Conservation (phyloP, 441 rosid genomes). For the Corymbia citriodora region DNA sequence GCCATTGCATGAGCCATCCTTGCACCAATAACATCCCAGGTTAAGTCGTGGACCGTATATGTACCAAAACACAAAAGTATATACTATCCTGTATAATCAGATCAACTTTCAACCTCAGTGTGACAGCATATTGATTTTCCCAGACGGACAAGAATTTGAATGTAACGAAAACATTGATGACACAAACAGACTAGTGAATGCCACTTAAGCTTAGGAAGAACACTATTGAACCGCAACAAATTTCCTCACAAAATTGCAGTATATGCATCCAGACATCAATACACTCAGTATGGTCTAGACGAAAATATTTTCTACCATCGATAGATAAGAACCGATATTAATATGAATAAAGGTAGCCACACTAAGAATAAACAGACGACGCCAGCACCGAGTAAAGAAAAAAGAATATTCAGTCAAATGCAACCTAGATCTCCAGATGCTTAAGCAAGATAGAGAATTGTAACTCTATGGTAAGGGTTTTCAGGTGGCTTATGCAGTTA, state of each 20-base stretch:
- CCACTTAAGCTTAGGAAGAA: neutral
- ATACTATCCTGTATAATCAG: neutral
- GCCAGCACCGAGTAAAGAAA: neutral
- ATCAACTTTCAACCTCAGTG: neutral
- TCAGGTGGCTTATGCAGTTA: neutral
- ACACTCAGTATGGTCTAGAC: neutral
- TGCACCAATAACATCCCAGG: neutral
- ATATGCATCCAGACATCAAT: neutral
- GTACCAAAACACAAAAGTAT: neutral
- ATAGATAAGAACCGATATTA: neutral
- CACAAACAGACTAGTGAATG: neutral
- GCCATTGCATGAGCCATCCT: constrained; percentile 99
- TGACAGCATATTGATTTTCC: neutral
- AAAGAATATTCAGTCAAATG: neutral
- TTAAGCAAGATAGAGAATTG: neutral
- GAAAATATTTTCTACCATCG: neutral
- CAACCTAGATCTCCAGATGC: neutral
- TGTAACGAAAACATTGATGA: neutral
- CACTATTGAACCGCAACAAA: neutral
- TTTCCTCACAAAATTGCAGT: neutral
- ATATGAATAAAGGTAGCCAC: neutral
- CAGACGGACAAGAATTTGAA: neutral
- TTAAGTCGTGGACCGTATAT: neutral
- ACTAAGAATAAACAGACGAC: neutral
- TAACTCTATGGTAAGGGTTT: neutral